Percentiles rank a stretch among this genome's conserved stretches.
Evolutionary conservation across 768 basidiomycete species (phyloP).

Genomic region (Podaxis sp.): DNA sequence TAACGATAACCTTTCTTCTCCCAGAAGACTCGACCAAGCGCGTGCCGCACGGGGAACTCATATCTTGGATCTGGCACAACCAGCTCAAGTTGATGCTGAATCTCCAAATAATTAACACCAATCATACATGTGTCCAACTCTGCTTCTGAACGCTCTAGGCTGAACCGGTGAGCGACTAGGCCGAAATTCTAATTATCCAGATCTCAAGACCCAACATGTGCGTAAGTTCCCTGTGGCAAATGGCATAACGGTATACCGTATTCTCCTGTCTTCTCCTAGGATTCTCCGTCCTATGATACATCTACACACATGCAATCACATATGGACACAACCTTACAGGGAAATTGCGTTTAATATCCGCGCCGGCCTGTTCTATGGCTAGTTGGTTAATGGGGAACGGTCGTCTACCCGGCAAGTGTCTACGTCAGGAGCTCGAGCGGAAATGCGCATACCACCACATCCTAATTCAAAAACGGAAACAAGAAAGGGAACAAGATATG

Average conservation of each 20-base stretch:
- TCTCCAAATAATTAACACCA: conserved; percentile 10
- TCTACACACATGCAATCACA: conserved; percentile 10
- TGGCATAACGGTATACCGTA: conserved; percentile 4
- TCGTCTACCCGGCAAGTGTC: conserved; percentile 9
- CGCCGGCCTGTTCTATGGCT: conserved; percentile 5
- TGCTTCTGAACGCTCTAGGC: not conserved
- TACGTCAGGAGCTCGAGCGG: conserved; percentile 12
- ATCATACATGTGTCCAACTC: not conserved
- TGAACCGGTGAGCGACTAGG: not conserved
- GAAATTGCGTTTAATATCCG: conserved; percentile 14
- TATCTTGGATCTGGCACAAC: conserved; percentile 13
- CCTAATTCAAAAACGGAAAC: conserved; percentile 6
- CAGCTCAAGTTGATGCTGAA: not conserved
- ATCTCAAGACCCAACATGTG: not conserved
- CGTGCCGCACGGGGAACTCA: conserved; percentile 6
- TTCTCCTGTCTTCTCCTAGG: conserved; percentile 5
- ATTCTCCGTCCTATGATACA: conserved; percentile 8
- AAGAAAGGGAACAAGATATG: not conserved
- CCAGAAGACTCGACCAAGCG: conserved; percentile 12
- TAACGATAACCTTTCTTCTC: conserved; percentile 5
- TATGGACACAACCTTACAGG: conserved; percentile 12
- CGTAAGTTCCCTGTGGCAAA: conserved; percentile 7
- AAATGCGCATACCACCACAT: not conserved
- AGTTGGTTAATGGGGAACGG: conserved; percentile 13
- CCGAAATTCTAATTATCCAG: conserved; percentile 5